Base-by-base conservation (phyloP, 1,139 yeast genomes). In the Taiozyma sp. region DNA sequence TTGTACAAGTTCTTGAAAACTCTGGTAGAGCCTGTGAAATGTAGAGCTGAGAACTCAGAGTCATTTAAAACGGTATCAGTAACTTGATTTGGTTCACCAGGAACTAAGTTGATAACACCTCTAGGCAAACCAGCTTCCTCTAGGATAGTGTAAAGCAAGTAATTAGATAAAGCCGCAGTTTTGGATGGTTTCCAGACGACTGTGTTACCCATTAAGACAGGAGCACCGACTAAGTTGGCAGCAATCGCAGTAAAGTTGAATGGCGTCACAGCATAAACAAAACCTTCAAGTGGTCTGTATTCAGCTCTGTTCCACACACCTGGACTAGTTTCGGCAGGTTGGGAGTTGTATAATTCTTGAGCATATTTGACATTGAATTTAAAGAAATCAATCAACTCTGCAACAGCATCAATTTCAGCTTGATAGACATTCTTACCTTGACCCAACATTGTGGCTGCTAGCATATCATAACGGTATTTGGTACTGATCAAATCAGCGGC, bases 171-270 rank as follows among this genome's bases (percentile, higher is more conserved):
- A 4, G 88, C 88, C 19, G 98, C 96, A 28, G 88, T 80, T 56
- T 88, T 91, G 39, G 97, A 88, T 30, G 99, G 99, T 72, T 93
- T 93, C 99, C 99, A 93, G 47, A 93, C 88, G 45, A 93, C 96
- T 6, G 97, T 87, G 71, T 93, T 93, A 60, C 99, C 99, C 91
- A 93, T 82, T 54, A 93, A 74, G 0, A 97, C 98, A 8, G 99
- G 99, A 0, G 98, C 98, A 47, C 96, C 97, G 26, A 89, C 83
- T 64, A 93, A 76, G 69, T 93, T 93, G 45, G 88, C 98, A 32
- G 98, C 96, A 71, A 93, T 93, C 43, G 99, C 99, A 43, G 99
- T 93, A 73, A 93, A 93, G 72, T 93, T 93, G 79, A 93, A 93
- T 11, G 99, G 99, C 13, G 98, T 89, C 30, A 93, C 95, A 6